phyloP scores from a whole-genome alignment of 164 flowering plant species.

The Vitis cinerea region DNA sequence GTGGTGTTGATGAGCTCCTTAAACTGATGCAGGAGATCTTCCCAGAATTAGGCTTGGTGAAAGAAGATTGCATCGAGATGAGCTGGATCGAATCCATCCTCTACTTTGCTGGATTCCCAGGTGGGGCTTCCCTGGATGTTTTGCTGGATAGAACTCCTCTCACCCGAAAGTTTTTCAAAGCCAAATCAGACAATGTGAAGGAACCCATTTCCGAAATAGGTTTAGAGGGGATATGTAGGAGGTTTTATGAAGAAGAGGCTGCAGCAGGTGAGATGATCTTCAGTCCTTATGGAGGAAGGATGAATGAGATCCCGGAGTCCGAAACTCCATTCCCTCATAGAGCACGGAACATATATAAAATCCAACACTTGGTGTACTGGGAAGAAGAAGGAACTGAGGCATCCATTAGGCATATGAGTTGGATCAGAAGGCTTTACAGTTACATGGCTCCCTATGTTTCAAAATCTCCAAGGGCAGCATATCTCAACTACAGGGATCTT shows the following conservation, averaged over 20 bases:
- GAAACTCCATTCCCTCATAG: constrained; percentile 29
- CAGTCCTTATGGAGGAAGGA: constrained; percentile 31
- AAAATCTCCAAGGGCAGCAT: constrained; percentile 23
- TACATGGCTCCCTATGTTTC: constrained; percentile 26
- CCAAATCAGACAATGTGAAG: constrained; percentile 26
- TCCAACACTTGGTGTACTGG: constrained; percentile 19
- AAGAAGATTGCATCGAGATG: constrained; percentile 29
- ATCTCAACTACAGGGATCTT: constrained; percentile 25
- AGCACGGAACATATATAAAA: constrained; percentile 18
- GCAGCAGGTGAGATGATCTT: background rate
- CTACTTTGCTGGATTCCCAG: constrained; percentile 13
- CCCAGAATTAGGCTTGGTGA: constrained; percentile 28
- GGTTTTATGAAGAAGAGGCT: background rate
- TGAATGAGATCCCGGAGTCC: constrained; percentile 20
- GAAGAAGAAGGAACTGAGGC: background rate
- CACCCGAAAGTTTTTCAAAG: background rate
- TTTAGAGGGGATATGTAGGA: constrained; percentile 13
- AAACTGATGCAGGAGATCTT: constrained; percentile 18
- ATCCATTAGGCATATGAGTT: background rate
- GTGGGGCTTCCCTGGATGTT: constrained; percentile 7
- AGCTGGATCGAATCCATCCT: constrained; percentile 32
- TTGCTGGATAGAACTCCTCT: constrained; percentile 19
- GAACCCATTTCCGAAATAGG: constrained; percentile 16
- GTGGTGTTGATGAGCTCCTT: constrained; percentile 8
- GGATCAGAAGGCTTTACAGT: constrained; percentile 13